Conservation (phyloP, 2,329 filamentous ascomycete genomes). For the Tolypocladium endophyticum region DNA sequence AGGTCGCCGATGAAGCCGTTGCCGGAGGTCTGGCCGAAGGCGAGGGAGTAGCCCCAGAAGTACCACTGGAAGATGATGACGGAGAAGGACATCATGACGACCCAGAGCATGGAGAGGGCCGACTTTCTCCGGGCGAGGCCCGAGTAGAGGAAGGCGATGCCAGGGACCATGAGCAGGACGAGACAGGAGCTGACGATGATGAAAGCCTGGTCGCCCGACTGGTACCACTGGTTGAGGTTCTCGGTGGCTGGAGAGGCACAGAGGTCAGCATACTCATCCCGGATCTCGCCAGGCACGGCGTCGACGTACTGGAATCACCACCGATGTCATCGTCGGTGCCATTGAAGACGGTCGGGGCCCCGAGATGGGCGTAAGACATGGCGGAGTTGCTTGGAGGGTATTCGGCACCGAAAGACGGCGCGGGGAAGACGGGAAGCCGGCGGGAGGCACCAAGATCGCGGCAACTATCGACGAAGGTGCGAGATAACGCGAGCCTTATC, state of each 20-base stretch:
- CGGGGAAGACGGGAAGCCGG: neutral
- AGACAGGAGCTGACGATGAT: slow-evolving; percentile 85
- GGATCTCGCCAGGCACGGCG: neutral
- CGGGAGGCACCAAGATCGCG: neutral
- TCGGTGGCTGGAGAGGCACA: slow-evolving; percentile 47
- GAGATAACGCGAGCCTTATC: neutral
- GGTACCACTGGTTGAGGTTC: slow-evolving; percentile 95
- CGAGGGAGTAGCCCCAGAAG: slow-evolving; percentile 96
- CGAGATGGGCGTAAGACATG: slow-evolving; percentile 52
- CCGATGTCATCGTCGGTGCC: slow-evolving; percentile 54
- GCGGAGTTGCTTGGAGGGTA: slow-evolving; percentile 1
- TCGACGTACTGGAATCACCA: slow-evolving; percentile 64
- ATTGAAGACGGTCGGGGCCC: slow-evolving; percentile 50
- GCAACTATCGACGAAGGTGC: neutral
- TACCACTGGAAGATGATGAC: slow-evolving; percentile 98
- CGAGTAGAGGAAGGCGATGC: slow-evolving; percentile 94
- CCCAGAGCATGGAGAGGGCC: slow-evolving; percentile 93
- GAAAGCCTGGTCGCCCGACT: slow-evolving; percentile 84
- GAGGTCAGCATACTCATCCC: neutral
- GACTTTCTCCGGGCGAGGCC: slow-evolving; percentile 97
- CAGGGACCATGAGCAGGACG: slow-evolving; percentile 93
- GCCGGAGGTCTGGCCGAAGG: slow-evolving; percentile 71
- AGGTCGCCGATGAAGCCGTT: slow-evolving; percentile 91
- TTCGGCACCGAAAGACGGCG: slow-evolving; percentile 4
- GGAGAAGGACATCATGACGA: slow-evolving; percentile 86